Conservation (phyloP, 116 monocot genomes). For the Zostera marina region DNA sequence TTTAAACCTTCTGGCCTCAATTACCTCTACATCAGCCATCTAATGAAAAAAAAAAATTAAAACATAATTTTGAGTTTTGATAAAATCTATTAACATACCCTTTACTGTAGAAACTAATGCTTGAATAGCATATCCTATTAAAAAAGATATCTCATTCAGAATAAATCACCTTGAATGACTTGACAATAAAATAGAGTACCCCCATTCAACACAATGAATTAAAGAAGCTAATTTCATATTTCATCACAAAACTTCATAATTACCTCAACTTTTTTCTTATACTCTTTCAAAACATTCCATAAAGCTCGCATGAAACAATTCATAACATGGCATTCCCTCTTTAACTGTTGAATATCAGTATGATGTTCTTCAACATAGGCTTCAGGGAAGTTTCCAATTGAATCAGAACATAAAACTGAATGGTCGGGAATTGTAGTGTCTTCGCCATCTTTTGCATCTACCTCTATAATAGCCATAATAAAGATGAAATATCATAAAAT, state of each 20-base stretch:
- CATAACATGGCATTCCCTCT: not conserved
- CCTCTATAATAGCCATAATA: not conserved
- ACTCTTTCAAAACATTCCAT: conserved; percentile 4
- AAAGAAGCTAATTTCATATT: not conserved
- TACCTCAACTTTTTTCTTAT: conserved; percentile 3
- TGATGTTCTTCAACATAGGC: not conserved
- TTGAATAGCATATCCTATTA: no score
- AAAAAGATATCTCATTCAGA: no score
- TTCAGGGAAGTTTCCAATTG: not conserved
- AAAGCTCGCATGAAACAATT: conserved; percentile 1
- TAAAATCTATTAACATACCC: not conserved
- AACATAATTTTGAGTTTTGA: not conserved
- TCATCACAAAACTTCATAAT: not conserved
- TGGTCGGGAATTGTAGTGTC: not conserved
- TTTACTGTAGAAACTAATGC: no score
- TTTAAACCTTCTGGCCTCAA: conserved; percentile 1
- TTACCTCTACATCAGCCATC: conserved; percentile 1
- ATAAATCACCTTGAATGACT: not conserved
- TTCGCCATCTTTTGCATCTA: not conserved
- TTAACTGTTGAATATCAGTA: not conserved
- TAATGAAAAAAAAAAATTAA: not conserved
- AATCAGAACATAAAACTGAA: not conserved
- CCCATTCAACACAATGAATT: not conserved
- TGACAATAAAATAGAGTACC: not conserved
- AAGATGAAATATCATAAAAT: not conserved